phyloP scores from a whole-genome alignment of 2,329 filamentous ascomycete genomes.

The Beauveria varroae region DNA sequence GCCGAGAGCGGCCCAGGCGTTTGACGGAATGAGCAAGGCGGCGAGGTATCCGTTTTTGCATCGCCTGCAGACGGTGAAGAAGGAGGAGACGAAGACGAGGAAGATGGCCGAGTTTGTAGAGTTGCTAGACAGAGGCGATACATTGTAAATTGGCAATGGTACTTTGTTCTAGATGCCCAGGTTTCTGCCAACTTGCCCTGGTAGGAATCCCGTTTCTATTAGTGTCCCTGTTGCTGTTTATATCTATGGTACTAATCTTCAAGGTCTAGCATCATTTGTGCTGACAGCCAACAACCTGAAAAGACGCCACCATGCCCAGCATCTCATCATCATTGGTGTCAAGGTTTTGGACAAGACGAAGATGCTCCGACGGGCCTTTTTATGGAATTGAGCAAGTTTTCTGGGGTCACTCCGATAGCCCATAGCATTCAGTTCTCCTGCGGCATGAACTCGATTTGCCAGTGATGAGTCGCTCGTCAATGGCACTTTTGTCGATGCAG shows the following conservation, averaged over 20 bases:
- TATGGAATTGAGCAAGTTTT: no score
- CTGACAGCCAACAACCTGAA: no score
- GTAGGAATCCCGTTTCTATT: no score
- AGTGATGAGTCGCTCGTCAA: neutral
- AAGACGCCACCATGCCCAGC: no score
- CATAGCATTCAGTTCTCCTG: neutral
- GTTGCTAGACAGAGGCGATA: slow-evolving; percentile 28
- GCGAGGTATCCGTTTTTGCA: slow-evolving; percentile 39
- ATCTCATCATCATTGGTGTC: no score
- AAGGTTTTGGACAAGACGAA: no score
- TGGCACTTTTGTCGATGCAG: neutral
- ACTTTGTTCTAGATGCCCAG: neutral
- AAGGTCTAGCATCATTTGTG: no score
- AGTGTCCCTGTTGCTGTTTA: no score
- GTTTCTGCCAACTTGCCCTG: no score
- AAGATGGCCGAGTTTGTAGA: slow-evolving; percentile 35
- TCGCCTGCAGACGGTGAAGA: slow-evolving; percentile 35
- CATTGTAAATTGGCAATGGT: slow-evolving; percentile 15
- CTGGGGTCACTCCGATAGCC: no score
- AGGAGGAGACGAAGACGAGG: slow-evolving; percentile 25
- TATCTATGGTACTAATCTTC: no score
- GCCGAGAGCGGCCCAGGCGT: slow-evolving; percentile 23
- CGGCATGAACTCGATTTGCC: neutral
- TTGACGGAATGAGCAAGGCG: slow-evolving; percentile 35
- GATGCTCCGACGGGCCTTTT: no score